Percentiles rank a stretch among this genome's conserved stretches.
These are phyloP conservation scores for Neurospora sp. DNA, from an alignment of 495 filamentous ascomycete species.

Conservation along the genomic window DNA sequence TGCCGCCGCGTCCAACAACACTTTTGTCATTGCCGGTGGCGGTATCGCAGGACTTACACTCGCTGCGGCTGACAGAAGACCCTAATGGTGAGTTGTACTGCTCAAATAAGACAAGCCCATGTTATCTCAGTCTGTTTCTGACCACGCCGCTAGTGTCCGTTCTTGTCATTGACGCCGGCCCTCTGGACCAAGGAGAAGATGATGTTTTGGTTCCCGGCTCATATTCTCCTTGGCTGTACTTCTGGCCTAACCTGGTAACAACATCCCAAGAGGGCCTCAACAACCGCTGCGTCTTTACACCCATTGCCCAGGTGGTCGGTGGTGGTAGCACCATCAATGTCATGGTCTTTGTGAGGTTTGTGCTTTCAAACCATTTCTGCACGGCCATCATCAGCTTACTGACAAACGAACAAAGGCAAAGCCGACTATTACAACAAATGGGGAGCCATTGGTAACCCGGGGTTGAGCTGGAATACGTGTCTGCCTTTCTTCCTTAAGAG, in stretches of 20 bases:
- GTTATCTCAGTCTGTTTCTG: conserved; percentile 6
- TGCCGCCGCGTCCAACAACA: conserved; percentile 21
- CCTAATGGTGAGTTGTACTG: conserved; percentile 25
- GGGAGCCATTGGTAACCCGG: conserved; percentile 48
- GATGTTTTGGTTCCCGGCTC: conserved; percentile 18
- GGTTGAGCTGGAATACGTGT: conserved; percentile 52
- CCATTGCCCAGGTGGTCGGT: conserved; percentile 27
- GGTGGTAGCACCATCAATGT: conserved; percentile 35
- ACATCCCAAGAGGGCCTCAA: conserved; percentile 16
- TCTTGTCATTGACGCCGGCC: conserved; percentile 36
- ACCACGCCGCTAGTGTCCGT: conserved; percentile 21
- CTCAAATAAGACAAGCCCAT: conserved; percentile 6
- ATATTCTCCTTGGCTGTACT: conserved; percentile 17
- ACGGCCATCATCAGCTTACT: not conserved
- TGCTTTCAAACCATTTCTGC: not conserved
- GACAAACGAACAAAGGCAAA: conserved; percentile 19
- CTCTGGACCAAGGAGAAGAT: conserved; percentile 19
- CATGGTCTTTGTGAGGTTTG: conserved; percentile 30
- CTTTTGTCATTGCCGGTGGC: conserved; percentile 40
- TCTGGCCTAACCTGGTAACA: conserved; percentile 16
- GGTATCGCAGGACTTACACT: conserved; percentile 39
- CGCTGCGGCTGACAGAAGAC: conserved; percentile 38
- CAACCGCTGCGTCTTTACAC: conserved; percentile 11
- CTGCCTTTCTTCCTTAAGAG: conserved; percentile 48
- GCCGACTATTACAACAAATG: conserved; percentile 46